A percentile compares a stretch with the other conserved stretches of the same genome.
Evolutionary conservation across 805 yeast genomes (phyloP).

Genomic region (Hermanozyma aechmeae): DNA sequence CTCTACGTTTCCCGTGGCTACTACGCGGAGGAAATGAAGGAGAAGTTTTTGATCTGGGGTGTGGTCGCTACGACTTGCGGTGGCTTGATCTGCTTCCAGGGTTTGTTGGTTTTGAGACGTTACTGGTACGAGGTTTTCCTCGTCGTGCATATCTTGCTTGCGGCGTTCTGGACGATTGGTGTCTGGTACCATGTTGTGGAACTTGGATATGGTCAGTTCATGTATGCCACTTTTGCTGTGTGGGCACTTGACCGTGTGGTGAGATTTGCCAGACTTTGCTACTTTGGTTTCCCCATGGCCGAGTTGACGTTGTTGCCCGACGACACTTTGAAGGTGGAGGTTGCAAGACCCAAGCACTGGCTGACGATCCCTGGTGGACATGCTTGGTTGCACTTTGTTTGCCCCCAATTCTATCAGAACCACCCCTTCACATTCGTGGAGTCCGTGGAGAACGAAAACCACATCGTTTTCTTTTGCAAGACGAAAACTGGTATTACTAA

Average conservation of each 20-base stretch:
- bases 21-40: conserved; percentile 2
- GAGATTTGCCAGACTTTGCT: conserved; percentile 17
- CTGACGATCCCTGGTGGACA: conserved; percentile 30
- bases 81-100: conserved; percentile 9
- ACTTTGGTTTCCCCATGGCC: conserved; percentile 28
- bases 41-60: conserved; percentile 8
- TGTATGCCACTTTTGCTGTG: conserved; percentile 9
- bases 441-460: conserved; percentile 6
- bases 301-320: conserved; percentile 19
- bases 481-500: conserved; percentile 29
- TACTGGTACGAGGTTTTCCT: background rate
- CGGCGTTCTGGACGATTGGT: background rate
- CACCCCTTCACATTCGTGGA: conserved; percentile 32
- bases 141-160: background rate
- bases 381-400: conserved; percentile 28
- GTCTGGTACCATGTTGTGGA: background rate
- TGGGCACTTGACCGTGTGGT: conserved; percentile 29
- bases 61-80: conserved; percentile 6
- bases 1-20: conserved; percentile 1
- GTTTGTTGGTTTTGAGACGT: background rate
- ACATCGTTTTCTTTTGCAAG: conserved; percentile 22
- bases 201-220: background rate
- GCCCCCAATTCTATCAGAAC: conserved; percentile 31
- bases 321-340: conserved; percentile 27
- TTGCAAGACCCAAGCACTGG: conserved; percentile 30